Evolutionary conservation across 805 yeast species (phyloP).

Genomic region (Candida gorgasii): DNA sequence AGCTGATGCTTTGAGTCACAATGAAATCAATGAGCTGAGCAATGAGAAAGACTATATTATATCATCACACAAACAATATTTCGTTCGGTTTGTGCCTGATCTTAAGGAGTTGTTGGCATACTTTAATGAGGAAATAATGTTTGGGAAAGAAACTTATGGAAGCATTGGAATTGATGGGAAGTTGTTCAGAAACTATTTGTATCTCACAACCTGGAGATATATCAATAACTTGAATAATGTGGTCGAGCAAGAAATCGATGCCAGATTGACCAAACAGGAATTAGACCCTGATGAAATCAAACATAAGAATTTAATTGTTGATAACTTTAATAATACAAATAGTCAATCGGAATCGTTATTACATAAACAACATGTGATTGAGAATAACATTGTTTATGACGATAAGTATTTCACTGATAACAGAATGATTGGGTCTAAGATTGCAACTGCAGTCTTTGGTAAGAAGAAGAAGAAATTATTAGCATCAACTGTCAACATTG

Average conservation of each 20-base stretch:
- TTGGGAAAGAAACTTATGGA: conserved; percentile 29
- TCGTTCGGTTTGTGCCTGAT: conserved; percentile 41
- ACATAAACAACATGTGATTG: conserved; percentile 12
- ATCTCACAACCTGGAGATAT: conserved; percentile 33
- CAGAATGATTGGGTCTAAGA: conserved; percentile 30
- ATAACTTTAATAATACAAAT: conserved; percentile 11
- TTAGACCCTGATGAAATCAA: conserved; percentile 30
- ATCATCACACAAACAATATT: conserved; percentile 37
- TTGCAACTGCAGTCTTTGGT: conserved; percentile 26
- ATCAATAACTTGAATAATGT: conserved; percentile 28
- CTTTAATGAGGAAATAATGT: conserved; percentile 25
- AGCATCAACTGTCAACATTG: conserved; percentile 33
- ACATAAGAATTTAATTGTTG: conserved; percentile 28
- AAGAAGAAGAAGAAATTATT: conserved; percentile 40
- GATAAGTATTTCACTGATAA: conserved; percentile 17
- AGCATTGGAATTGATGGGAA: conserved; percentile 38
- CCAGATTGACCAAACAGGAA: conserved; percentile 28
- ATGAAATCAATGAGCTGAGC: conserved; percentile 39
- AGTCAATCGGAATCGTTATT: conserved; percentile 6
- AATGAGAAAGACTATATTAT: conserved; percentile 35
- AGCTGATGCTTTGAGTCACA: conserved; percentile 28
- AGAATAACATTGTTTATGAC: conserved; percentile 6
- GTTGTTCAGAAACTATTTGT: conserved; percentile 25
- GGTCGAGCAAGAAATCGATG: conserved; percentile 39
- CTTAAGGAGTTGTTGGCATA: conserved; percentile 28